phyloP scores from a whole-genome alignment of 2,329 filamentous ascomycete genomes.

The Westerdykella sp. region DNA sequence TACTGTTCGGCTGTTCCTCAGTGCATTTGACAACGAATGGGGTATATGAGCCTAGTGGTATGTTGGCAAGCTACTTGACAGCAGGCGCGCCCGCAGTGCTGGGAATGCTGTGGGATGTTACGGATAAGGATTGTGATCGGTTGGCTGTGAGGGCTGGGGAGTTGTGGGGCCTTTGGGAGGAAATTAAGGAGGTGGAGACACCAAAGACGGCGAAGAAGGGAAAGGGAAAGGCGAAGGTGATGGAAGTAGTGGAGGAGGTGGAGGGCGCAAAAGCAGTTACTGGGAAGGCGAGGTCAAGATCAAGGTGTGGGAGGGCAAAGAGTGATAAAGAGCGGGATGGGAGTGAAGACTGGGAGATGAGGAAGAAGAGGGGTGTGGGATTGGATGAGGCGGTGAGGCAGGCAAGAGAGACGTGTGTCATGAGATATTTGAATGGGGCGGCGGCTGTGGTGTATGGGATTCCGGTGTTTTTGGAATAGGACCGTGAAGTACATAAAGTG shows the following conservation, averaged over 20 bases:
- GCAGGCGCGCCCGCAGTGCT: conserved; percentile 75
- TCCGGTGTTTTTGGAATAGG: conserved; percentile 66
- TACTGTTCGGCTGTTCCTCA: conserved; percentile 93
- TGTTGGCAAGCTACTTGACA: conserved; percentile 85
- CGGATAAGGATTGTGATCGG: conserved; percentile 92
- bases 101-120: conserved; percentile 95
- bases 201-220: conserved; percentile 20
- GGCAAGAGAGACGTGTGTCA: conserved; percentile 71
- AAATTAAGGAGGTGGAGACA: conserved; percentile 31
- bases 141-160: conserved; percentile 75
- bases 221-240: conserved; percentile 28
- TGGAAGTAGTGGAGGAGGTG: conserved; percentile 20
- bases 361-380: conserved; percentile 28
- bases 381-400: conserved; percentile 75
- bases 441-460: conserved; percentile 93
- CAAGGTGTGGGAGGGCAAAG: conserved; percentile 16
- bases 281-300: conserved; percentile 7
- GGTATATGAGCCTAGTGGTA: conserved; percentile 78
- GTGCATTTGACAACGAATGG: conserved; percentile 74
- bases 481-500: neutral
- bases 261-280: conserved; percentile 16
- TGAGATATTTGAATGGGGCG: conserved; percentile 88
- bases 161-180: conserved; percentile 70
- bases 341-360: conserved; percentile 18
- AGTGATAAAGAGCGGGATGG: conserved; percentile 21